Conservation (phyloP, 1,284 basidiomycete species). For the Sanghuangporus weigelae region DNA sequence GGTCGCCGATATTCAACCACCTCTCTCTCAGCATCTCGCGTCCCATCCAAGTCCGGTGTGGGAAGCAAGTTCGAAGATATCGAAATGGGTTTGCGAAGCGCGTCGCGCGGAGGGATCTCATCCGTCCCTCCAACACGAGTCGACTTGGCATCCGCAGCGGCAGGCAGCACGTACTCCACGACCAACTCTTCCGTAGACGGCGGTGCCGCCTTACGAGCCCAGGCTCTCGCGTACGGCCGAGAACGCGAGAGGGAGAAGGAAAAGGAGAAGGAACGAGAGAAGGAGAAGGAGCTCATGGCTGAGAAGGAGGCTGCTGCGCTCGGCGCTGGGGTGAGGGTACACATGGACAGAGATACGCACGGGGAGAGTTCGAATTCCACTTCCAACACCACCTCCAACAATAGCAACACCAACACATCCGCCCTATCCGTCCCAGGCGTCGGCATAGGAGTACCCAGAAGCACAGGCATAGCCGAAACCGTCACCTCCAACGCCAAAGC, state of each 20-base stretch:
- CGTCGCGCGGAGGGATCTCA: background rate
- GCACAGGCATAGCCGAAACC: background rate
- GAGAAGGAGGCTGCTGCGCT: background rate
- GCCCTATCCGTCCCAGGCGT: background rate
- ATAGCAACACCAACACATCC: background rate
- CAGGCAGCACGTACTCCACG: background rate
- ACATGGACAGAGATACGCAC: conserved; percentile 11
- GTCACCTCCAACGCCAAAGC: background rate
- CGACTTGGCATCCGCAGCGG: background rate
- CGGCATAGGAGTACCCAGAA: background rate
- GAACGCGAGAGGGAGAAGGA: background rate
- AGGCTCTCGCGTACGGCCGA: conserved; percentile 7
- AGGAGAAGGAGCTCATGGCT: background rate
- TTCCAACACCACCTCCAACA: background rate
- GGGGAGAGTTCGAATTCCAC: conserved; percentile 3
- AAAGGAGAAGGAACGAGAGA: background rate
- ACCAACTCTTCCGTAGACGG: background rate
- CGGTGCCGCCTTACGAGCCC: conserved; percentile 3
- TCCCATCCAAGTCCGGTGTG: background rate
- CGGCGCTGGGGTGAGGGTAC: background rate
- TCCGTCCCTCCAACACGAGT: background rate
- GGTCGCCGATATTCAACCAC: background rate
- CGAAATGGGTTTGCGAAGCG: conserved; percentile 13
- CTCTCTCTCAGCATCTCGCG: background rate
- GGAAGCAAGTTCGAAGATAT: conserved; percentile 5